Conservation (phyloP, 805 yeast species). For the Tetrapisispora arboricola region DNA sequence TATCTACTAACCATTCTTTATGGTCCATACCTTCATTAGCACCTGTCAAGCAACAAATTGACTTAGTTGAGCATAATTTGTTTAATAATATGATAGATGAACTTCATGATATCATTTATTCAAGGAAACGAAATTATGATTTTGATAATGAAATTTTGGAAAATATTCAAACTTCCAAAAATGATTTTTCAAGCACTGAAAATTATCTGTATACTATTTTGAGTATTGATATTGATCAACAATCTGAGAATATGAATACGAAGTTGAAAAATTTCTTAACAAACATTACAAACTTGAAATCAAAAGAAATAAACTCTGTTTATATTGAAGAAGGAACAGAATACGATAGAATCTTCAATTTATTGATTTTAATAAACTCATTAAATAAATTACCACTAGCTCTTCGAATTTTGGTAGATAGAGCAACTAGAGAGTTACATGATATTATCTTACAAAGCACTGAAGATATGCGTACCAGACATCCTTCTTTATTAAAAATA, state of each 20-base stretch:
- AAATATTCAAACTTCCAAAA: constrained; percentile 13
- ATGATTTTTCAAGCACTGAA: constrained; percentile 37
- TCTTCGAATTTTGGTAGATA: constrained; percentile 41
- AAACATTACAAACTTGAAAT: not conserved
- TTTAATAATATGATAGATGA: constrained; percentile 73
- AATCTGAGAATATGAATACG: constrained; percentile 32
- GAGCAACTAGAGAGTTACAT: constrained; percentile 53
- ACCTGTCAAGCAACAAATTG: constrained; percentile 41
- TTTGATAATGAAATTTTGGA: constrained; percentile 18
- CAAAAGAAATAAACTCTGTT: not conserved
- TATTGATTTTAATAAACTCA: constrained; percentile 49
- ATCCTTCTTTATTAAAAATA: constrained; percentile 34
- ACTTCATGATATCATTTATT: constrained; percentile 55
- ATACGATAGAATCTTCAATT: constrained; percentile 31
- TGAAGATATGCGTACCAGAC: constrained; percentile 52
- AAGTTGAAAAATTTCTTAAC: constrained; percentile 28
- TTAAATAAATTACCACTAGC: constrained; percentile 53
- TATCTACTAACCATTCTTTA: constrained; percentile 42
- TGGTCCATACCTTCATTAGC: constrained; percentile 50
- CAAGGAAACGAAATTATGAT: constrained; percentile 29
- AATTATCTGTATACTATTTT: constrained; percentile 46
- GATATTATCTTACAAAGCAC: constrained; percentile 50
- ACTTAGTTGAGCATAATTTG: constrained; percentile 47
- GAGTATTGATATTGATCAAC: constrained; percentile 45
- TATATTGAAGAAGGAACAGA: constrained; percentile 23